Evolutionary conservation across 129 eudicot species (phyloP).

Genomic region (Centella asiatica): DNA sequence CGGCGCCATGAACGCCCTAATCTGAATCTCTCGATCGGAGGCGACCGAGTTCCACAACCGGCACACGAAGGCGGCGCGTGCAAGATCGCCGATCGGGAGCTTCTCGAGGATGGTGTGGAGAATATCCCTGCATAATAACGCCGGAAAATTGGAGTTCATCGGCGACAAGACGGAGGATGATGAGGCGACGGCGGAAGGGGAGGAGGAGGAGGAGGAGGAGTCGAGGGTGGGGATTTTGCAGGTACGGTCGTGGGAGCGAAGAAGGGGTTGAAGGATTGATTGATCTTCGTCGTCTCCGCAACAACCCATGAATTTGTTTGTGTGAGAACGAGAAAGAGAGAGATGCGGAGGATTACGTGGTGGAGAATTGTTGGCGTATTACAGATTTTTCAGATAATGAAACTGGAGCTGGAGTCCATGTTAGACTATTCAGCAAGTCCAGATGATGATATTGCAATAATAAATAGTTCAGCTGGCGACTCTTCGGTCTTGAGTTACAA

Average conservation of each 20-base stretch:
- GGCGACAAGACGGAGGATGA: slow-evolving; percentile 43
- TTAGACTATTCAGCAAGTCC: too few species aligned
- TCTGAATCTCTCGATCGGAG: slow-evolving; percentile 61
- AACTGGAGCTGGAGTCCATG: too few species aligned
- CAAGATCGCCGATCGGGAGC: slow-evolving; percentile 61
- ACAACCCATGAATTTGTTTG: too few species aligned
- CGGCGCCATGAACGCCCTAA: slow-evolving; percentile 53
- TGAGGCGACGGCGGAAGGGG: slow-evolving; percentile 20
- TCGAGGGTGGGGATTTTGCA: not conserved
- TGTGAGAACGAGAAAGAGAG: too few species aligned
- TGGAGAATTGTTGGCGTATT: too few species aligned
- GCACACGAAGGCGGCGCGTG: slow-evolving; percentile 78
- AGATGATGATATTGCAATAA: too few species aligned
- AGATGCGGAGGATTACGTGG: too few species aligned
- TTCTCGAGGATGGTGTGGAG: slow-evolving; percentile 60
- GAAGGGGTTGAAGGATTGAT: slow-evolving; percentile 33
- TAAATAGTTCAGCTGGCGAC: too few species aligned
- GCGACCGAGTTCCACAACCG: slow-evolving; percentile 60
- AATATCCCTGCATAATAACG: slow-evolving; percentile 50
- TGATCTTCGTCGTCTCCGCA: too few species aligned
- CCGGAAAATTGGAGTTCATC: slow-evolving; percentile 66
- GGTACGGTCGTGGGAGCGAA: too few species aligned
- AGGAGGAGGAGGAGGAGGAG: slow-evolving; percentile 2
- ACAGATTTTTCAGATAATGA: too few species aligned
- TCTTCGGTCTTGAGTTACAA: too few species aligned